Base-by-base conservation (phyloP, 139 green algal species). In the Bryopsis sp. region DNA sequence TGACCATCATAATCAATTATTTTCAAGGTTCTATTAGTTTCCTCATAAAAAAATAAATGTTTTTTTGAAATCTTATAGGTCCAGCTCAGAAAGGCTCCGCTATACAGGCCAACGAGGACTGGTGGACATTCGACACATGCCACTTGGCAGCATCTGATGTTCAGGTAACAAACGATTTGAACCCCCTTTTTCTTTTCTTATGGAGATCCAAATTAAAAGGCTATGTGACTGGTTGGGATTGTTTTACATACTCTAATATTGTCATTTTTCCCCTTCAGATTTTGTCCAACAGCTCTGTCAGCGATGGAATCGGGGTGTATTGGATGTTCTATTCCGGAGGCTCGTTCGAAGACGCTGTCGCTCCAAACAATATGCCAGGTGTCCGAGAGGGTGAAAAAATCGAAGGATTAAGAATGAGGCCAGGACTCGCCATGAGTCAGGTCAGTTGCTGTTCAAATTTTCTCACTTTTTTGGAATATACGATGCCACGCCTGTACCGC, bases 321-420 rank as follows among this genome's bases (percentile, higher is more conserved):
- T 98, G 93, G 93, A 95, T 97, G 84, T 98, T 94, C 75, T 98
- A 98, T 77, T 71, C 68, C 1, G 92, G 92, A 72, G 26, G 48
- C 39, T 3, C 33, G 47, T 8, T 19, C 28, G 8, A 31, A 74
- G 32, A 8, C n/a, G 5, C 36, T 39, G 26, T 29, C 37, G 19
- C 4, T 24, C 39, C 58, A 50, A 54, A 31, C 47, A 7, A 64
- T 2, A 39, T 28, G 50, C 31, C 57, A n/a, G 19, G 4, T 48
- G n/a, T n/a, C 59, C 22, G 7, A 31, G 54, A 31, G 31, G 7
- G 31, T 31, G 54, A 31, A 60, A 43, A 33, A 26, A 6, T 28
- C 22, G 76, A 84, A 66, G 81, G 79, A 26, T 48, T 83, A 71
- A 78, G 79, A 57, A 79, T 74, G 69, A 80, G 88, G 6, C 68